Evolutionary conservation across 768 basidiomycete genomes (phyloP), one percentile per base, ranked within the genome.

Genomic region (Boletus rex-veris): DNA sequence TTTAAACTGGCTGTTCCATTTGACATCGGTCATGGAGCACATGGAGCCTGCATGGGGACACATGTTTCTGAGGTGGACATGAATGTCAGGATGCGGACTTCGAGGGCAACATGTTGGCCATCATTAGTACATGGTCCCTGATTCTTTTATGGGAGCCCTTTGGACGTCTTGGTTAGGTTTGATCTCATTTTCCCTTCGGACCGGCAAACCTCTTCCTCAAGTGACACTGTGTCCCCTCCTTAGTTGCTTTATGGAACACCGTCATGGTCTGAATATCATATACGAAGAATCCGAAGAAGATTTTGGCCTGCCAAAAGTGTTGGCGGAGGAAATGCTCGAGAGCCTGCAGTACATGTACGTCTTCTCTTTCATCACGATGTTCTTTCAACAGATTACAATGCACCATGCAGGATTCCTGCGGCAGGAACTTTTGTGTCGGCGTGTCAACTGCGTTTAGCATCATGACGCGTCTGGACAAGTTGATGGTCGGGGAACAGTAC

Each of bases 401-500:
- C 11, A 33, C 42, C 46, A 8, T 7, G 26, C 47, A 86, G n/a
- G n/a, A n/a, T n/a, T n/a, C n/a, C n/a, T n/a, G n/a, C n/a, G n/a
- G n/a, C n/a, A n/a, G 84, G 62, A 82, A 74, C 59, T 89, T 88
- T 63, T 86, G 82, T 48, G 88, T 89, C 9, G 88, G 86, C 9
- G 82, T 88, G 19, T 80, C 88, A 1, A 86, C 84, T 1, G 75
- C 86, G 0, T 88, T 80, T 58, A 77, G 79, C 0, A 80, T 93
- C 40, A 73, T 93, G n/a, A 79, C 79, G 7, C 79, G 88, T 10
- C 71, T 94, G 9, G 92, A 94, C 64, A 74, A 81, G 48, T 70
- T 93, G 53, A 89, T 93, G 83, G 64, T 91, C 3, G 88, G 91
- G 2, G 91, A 93, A 66, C 86, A 88, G 59, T 91, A 87, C 66